Evolutionary conservation across 2,329 filamentous ascomycete species (phyloP).

Genomic region (Trichoderma arundinaceum): DNA sequence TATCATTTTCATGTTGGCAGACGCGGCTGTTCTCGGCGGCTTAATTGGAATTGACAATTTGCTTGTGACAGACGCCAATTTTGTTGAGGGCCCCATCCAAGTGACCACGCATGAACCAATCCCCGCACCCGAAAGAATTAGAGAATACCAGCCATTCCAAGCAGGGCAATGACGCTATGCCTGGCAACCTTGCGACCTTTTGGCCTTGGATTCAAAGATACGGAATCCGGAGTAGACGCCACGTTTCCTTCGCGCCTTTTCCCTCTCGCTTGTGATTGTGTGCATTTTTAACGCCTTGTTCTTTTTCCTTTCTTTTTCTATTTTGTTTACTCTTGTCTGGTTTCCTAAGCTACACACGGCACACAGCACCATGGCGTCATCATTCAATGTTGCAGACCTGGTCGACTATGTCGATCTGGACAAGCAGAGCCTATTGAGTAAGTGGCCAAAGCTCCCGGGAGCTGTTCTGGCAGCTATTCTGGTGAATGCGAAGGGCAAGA

Average conservation of each 20-base stretch:
- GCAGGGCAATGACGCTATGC: slow-evolving; percentile 28
- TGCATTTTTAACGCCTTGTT: not conserved
- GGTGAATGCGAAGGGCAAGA: not conserved
- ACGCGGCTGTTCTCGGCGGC: slow-evolving; percentile 1
- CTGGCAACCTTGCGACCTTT: not conserved
- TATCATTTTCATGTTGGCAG: slow-evolving; percentile 14
- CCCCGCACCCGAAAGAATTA: slow-evolving; percentile 21
- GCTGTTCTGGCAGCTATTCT: not conserved
- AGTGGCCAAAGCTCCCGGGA: slow-evolving; percentile 40
- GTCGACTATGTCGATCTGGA: slow-evolving; percentile 70
- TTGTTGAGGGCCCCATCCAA: slow-evolving; percentile 33
- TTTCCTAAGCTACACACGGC: not conserved
- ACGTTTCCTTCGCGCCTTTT: slow-evolving; percentile 13
- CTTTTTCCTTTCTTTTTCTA: not conserved
- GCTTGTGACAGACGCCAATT: slow-evolving; percentile 33
- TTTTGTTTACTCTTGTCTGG: not conserved
- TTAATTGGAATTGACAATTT: slow-evolving; percentile 13
- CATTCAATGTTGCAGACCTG: slow-evolving; percentile 48
- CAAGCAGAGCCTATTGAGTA: slow-evolving; percentile 71
- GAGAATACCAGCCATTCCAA: not conserved
- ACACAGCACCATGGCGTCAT: slow-evolving; percentile 42
- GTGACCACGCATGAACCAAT: slow-evolving; percentile 24
- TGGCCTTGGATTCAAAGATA: not conserved
- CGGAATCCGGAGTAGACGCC: slow-evolving; percentile 10
- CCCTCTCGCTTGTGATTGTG: slow-evolving; percentile 2